Percentiles rank a stretch among this genome's conserved stretches.
phyloP scores from a whole-genome alignment of 2,329 filamentous ascomycete genomes.

The Colletotrichum tanaceti region DNA sequence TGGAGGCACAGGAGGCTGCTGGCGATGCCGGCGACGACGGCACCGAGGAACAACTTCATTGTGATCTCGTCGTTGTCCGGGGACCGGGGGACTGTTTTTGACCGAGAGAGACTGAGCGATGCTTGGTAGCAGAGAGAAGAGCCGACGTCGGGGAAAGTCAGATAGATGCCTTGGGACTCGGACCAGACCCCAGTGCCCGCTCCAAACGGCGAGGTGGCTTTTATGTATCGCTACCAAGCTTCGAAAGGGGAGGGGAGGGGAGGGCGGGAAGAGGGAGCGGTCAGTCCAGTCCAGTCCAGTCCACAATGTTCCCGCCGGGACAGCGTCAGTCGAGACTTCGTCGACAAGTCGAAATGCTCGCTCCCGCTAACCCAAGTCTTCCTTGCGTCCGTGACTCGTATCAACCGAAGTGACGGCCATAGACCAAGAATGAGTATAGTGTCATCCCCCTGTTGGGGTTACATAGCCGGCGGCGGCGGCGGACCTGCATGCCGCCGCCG shows the following conservation, averaged over 20 bases:
- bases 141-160: neutral
- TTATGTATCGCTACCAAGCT: conserved; percentile 23
- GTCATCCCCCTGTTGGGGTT: conserved; percentile 20
- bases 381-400: conserved; percentile 31
- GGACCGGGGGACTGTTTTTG: neutral
- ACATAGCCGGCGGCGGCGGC: conserved; percentile 12
- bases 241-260: neutral
- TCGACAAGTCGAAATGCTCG: conserved; percentile 2
- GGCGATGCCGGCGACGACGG: conserved; percentile 30
- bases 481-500: conserved; percentile 28
- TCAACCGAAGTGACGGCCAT: conserved; percentile 20
- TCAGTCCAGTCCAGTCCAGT: too few species aligned
- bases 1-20: conserved; percentile 28
- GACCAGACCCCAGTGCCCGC: neutral
- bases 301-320: conserved; percentile 4
- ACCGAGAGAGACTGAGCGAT: neutral
- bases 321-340: conserved; percentile 16
- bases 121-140: neutral
- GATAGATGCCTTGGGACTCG: conserved; percentile 7
- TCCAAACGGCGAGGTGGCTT: conserved; percentile 9
- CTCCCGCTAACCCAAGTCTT: conserved; percentile 12
- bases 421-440: conserved; percentile 17
- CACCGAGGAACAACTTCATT: conserved; percentile 36
- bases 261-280: too few species aligned
- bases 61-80: neutral